These are phyloP conservation scores for Lithospermum erythrorhizon DNA, from an alignment of 257 asterid species.

Conservation along the genomic window DNA sequence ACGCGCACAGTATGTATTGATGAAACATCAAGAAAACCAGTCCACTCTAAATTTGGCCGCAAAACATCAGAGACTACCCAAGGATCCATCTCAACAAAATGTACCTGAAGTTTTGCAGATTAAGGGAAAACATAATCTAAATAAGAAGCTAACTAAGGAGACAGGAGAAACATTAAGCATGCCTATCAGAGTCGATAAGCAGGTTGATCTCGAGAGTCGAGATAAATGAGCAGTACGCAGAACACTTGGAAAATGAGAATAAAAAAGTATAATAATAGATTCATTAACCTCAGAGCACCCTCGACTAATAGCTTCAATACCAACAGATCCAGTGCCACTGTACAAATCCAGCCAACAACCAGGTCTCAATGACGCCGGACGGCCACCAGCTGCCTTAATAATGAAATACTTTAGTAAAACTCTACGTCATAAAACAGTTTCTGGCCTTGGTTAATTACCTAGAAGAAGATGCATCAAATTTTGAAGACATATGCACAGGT, in stretches of 20 bases:
- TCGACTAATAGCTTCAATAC: slow-evolving; percentile 95
- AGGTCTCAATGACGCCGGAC: slow-evolving; percentile 69
- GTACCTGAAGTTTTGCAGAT: slow-evolving; percentile 42
- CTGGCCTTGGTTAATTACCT: neutral
- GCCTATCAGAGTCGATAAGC: neutral
- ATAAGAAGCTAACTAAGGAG: slow-evolving; percentile 8
- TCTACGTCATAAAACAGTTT: neutral
- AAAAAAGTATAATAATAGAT: neutral
- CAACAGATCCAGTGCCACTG: slow-evolving; percentile 98
- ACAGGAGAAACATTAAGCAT: neutral
- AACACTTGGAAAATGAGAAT: neutral
- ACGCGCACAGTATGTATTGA: slow-evolving; percentile 67
- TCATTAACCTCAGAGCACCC: slow-evolving; percentile 84
- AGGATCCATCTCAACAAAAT: slow-evolving; percentile 99
- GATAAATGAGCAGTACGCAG: neutral
- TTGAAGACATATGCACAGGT: neutral
- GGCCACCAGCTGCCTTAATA: slow-evolving; percentile 84
- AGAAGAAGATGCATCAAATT: neutral
- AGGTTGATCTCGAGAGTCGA: neutral
- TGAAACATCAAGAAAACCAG: slow-evolving; percentile 71
- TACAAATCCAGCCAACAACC: slow-evolving; percentile 98
- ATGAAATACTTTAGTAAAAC: slow-evolving; percentile 6
- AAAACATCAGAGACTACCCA: slow-evolving; percentile 92
- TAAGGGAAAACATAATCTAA: slow-evolving; percentile 7
- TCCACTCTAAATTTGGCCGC: slow-evolving; percentile 68